phyloP scores from a whole-genome alignment of 2,329 filamentous ascomycete species.

The Calonectria hawksworthii region DNA sequence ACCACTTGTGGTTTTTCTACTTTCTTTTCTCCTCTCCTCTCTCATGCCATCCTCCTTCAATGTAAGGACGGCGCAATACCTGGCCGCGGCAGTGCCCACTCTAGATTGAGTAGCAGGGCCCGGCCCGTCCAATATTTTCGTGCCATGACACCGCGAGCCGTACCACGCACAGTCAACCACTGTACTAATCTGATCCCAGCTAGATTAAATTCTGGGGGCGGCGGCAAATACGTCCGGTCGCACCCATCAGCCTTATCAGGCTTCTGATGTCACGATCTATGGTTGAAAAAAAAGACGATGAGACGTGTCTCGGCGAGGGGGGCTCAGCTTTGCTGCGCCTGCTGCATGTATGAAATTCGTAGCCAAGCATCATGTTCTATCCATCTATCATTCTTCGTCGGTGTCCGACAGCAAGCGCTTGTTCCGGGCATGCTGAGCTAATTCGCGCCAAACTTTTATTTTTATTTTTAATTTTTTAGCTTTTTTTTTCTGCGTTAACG shows the following conservation, averaged over 20 bases:
- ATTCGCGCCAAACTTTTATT: not conserved
- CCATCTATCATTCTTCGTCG: not conserved
- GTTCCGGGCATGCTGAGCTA: not conserved
- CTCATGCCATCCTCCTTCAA: not conserved
- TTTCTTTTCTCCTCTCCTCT: not conserved
- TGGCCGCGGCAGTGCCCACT: slow-evolving; percentile 31
- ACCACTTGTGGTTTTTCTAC: not conserved
- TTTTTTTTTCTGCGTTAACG: not conserved
- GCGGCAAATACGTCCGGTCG: not conserved
- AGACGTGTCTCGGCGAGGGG: slow-evolving; percentile 36
- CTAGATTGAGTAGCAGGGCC: slow-evolving; percentile 30
- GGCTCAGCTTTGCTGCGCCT: slow-evolving; percentile 32
- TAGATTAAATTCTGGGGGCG: not conserved
- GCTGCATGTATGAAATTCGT: slow-evolving; percentile 14
- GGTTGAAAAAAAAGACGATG: slow-evolving; percentile 14
- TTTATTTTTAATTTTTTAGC: not conserved
- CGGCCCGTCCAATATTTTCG: not conserved
- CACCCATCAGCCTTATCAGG: slow-evolving; percentile 44
- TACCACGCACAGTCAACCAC: not conserved
- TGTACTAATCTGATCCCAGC: slow-evolving; percentile 4
- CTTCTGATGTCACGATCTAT: slow-evolving; percentile 40
- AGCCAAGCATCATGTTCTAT: slow-evolving; percentile 10
- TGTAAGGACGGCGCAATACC: not conserved
- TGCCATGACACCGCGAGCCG: not conserved
- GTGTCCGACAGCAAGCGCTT: not conserved